phyloP scores from a whole-genome alignment of 2,329 filamentous ascomycete species.

The Colletotrichum sp. region DNA sequence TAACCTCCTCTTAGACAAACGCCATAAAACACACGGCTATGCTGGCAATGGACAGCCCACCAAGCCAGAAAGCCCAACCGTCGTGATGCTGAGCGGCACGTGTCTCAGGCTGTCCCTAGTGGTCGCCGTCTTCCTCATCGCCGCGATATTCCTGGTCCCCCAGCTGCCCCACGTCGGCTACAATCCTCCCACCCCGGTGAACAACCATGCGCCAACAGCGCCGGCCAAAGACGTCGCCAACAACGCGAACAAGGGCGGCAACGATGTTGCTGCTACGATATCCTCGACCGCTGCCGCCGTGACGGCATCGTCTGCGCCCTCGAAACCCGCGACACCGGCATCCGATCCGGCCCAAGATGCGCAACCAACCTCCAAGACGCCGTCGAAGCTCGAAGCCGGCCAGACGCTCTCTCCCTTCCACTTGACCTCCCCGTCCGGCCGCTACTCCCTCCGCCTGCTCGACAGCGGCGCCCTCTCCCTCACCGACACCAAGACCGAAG shows the following conservation, averaged over 20 bases:
- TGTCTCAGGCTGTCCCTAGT: constrained; percentile 9
- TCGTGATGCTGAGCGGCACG: constrained; percentile 6
- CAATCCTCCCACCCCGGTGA: not conserved
- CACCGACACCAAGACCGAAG: constrained; percentile 9
- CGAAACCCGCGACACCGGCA: not conserved
- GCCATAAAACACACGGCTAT: not conserved
- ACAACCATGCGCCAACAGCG: not conserved
- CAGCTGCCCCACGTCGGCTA: constrained; percentile 12
- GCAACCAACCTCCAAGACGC: not conserved
- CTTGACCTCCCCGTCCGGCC: constrained; percentile 17
- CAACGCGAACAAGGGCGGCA: not conserved
- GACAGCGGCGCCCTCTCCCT: constrained; percentile 22
- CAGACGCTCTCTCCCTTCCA: constrained; percentile 14
- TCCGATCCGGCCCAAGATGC: not conserved
- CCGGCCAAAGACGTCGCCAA: not conserved
- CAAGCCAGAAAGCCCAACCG: not conserved
- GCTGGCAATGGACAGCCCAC: not conserved
- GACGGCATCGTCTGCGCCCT: not conserved
- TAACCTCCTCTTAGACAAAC: not conserved
- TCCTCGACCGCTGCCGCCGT: not conserved
- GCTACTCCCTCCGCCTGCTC: constrained; percentile 16
- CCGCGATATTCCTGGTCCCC: constrained; percentile 14
- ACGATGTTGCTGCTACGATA: not conserved
- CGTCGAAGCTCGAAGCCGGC: constrained; percentile 9
- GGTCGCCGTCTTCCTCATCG: constrained; percentile 17